Percentiles rank a stretch among this genome's conserved stretches.
Conservation (phyloP, 768 basidiomycete genomes). For the Auriculariales sp. region DNA sequence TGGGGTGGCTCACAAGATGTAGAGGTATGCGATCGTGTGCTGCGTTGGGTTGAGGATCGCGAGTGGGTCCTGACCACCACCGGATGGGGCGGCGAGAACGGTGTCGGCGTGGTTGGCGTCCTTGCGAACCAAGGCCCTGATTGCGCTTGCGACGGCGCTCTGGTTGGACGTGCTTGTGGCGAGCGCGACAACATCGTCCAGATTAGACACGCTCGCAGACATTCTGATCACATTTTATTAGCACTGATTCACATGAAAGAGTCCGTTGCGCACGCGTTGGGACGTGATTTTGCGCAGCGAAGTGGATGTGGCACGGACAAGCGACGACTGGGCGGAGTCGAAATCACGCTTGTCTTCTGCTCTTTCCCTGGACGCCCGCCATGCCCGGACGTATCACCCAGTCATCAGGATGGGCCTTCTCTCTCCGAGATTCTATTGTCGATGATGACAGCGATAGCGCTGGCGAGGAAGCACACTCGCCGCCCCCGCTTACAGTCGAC, state of each 20-base stretch:
- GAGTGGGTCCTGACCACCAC: slow-evolving; percentile 57
- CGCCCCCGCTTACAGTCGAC: slow-evolving; percentile 10
- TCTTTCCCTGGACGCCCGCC: too few species aligned
- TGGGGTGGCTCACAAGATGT: slow-evolving; percentile 44
- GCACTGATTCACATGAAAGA: neutral
- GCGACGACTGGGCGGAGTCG: neutral
- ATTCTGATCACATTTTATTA: too few species aligned
- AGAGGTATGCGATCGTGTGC: slow-evolving; percentile 53
- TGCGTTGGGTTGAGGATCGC: slow-evolving; percentile 33
- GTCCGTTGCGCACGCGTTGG: neutral
- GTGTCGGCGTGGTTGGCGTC: slow-evolving; percentile 41
- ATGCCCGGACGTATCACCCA: neutral
- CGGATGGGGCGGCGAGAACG: slow-evolving; percentile 36
- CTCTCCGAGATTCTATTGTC: neutral
- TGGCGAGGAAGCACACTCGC: neutral
- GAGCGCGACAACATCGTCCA: slow-evolving; percentile 3
- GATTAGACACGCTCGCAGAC: neutral
- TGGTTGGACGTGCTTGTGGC: slow-evolving; percentile 1
- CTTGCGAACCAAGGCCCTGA: slow-evolving; percentile 9
- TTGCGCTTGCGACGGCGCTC: slow-evolving; percentile 1
- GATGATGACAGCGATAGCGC: slow-evolving; percentile 11
- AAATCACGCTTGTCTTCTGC: neutral
- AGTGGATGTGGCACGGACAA: neutral
- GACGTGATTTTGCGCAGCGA: neutral
- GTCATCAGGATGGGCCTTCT: neutral